Evolutionary conservation across 352 stramenopile species (phyloP).

Genomic region (Aphanomyces stellatus): DNA sequence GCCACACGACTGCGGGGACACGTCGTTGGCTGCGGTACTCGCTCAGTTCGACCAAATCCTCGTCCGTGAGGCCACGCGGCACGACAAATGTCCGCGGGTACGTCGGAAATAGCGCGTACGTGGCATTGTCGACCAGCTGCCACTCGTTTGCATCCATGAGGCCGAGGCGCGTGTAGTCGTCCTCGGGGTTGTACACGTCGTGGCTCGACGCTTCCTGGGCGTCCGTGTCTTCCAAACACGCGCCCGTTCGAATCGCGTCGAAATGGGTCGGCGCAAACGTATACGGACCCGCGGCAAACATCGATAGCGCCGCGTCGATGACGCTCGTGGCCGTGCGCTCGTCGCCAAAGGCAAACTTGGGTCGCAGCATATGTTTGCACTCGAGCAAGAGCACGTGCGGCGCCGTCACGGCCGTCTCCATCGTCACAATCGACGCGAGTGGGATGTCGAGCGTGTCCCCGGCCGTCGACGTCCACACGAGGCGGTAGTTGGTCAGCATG

Average conservation of each 20-base stretch:
- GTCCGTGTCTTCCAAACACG: conserved; percentile 32
- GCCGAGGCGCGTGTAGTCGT: conserved; percentile 72
- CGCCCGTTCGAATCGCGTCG: neutral
- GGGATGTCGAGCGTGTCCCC: conserved; percentile 76
- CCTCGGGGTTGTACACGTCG: conserved; percentile 59
- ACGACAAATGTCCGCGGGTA: conserved; percentile 93
- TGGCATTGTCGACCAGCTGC: conserved; percentile 78
- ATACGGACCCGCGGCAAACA: conserved; percentile 56
- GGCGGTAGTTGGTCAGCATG: conserved; percentile 74
- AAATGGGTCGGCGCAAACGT: conserved; percentile 66
- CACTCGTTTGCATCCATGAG: conserved; percentile 65
- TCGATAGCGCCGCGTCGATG: conserved; percentile 58
- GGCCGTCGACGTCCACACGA: conserved; percentile 72
- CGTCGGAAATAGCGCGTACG: conserved; percentile 86
- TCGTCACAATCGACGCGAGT: conserved; percentile 57
- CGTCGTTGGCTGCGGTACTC: conserved; percentile 92
- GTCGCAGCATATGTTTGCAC: conserved; percentile 69
- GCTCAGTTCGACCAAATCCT: conserved; percentile 75
- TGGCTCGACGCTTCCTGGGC: conserved; percentile 36
- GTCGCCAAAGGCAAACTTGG: conserved; percentile 78
- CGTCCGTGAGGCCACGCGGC: conserved; percentile 86
- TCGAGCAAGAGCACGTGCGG: conserved; percentile 79
- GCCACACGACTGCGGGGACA: conserved; percentile 91
- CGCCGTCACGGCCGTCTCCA: conserved; percentile 74
- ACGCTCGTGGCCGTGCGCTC: conserved; percentile 70